Percentiles rank a stretch among this genome's conserved stretches.
phyloP scores from a whole-genome alignment of 2,329 filamentous ascomycete species.

The Pezicula radicicola region DNA sequence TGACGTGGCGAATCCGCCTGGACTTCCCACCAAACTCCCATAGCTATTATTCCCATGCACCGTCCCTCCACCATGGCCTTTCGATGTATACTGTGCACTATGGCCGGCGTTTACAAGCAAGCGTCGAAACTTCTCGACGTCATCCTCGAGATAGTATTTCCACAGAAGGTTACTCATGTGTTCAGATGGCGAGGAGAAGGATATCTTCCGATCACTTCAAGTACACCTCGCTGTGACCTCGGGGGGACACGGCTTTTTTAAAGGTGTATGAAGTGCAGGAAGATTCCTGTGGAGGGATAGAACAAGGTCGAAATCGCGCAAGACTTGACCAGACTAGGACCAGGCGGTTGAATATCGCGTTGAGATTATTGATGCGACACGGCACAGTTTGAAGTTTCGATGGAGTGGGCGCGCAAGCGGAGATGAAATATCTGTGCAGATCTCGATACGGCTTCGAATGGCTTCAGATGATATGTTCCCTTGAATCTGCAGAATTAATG shows the following conservation, averaged over 20 bases:
- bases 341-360: too few relatives aligned
- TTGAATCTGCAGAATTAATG: too few relatives aligned
- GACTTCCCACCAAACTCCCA: constrained; percentile 32
- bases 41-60: constrained; percentile 35
- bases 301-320: background rate
- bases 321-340: too few relatives aligned
- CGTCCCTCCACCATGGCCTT: constrained; percentile 44
- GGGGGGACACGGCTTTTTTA: constrained; percentile 85
- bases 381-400: too few relatives aligned
- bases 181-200: constrained; percentile 34
- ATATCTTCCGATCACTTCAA: constrained; percentile 29
- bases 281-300: constrained; percentile 26
- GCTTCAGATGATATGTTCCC: too few relatives aligned
- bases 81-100: constrained; percentile 47
- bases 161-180: constrained; percentile 97
- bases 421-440: too few relatives aligned
- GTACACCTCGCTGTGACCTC: constrained; percentile 86
- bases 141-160: constrained; percentile 96
- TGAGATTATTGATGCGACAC: too few relatives aligned
- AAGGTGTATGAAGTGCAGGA: constrained; percentile 62
- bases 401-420: too few relatives aligned
- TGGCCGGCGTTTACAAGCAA: constrained; percentile 72
- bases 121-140: constrained; percentile 92
- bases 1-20: constrained; percentile 37
- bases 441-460: too few relatives aligned